These are phyloP conservation scores for Cryphonectria carpinicola DNA, from an alignment of 2,329 filamentous ascomycete genomes.

Conservation along the genomic window DNA sequence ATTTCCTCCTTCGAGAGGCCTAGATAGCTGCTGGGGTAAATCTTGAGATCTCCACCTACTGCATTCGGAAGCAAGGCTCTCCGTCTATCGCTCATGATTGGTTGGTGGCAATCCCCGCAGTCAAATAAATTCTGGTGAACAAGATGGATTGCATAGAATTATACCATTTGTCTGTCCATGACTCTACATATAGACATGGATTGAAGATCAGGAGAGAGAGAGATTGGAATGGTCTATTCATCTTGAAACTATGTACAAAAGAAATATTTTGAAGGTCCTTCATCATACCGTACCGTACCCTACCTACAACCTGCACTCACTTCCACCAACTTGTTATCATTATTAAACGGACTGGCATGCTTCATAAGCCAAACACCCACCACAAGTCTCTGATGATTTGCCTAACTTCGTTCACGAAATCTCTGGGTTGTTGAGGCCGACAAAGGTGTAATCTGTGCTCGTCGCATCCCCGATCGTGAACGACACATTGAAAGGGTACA, in stretches of 20 bases:
- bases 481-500: constrained; percentile 36
- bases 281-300: neutral
- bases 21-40: neutral
- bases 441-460: constrained; percentile 36
- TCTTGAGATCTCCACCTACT: neutral
- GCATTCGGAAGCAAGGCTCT: constrained; percentile 1
- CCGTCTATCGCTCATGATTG: neutral
- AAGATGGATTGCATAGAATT: neutral
- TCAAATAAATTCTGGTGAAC: neutral
- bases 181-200: too few species aligned
- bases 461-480: constrained; percentile 35
- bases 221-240: neutral
- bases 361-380: too few species aligned
- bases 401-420: neutral
- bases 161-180: too few species aligned
- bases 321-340: neutral
- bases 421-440: neutral
- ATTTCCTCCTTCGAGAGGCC: neutral
- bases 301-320: neutral
- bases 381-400: neutral
- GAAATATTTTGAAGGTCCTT: neutral
- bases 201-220: too few species aligned
- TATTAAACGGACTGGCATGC: neutral
- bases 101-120: neutral
- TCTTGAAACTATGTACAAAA: neutral